Percentiles rank a stretch among this genome's conserved stretches.
phyloP scores from a whole-genome alignment of 176 grass and related monocot species.

The Aegilops speltoides region DNA sequence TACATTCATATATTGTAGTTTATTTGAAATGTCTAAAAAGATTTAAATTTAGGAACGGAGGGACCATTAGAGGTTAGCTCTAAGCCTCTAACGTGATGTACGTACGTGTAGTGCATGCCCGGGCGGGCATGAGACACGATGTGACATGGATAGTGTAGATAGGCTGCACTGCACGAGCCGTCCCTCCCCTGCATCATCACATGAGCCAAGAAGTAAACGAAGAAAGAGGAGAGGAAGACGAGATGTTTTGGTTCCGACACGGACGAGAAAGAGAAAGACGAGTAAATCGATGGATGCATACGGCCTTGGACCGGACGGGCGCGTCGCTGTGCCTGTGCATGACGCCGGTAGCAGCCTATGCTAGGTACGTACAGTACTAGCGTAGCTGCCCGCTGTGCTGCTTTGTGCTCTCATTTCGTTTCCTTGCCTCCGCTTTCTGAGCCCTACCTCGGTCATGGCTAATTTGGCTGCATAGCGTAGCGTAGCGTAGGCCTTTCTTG shows the following conservation, averaged over 20 bases:
- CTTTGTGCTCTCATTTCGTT: not conserved
- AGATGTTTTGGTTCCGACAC: not conserved
- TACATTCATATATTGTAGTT: too few relatives aligned
- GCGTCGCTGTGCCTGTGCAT: not conserved
- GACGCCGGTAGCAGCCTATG: not conserved
- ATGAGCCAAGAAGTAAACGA: not conserved
- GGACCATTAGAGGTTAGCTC: too few relatives aligned
- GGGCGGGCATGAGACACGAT: not conserved
- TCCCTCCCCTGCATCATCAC: constrained; percentile 4
- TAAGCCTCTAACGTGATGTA: too few relatives aligned
- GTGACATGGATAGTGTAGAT: constrained; percentile 11
- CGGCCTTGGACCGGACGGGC: constrained; percentile 9
- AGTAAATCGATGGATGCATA: not conserved
- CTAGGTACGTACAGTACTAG: too few relatives aligned
- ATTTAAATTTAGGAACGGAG: too few relatives aligned
- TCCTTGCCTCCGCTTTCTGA: not conserved
- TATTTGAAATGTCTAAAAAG: too few relatives aligned
- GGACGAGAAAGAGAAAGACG: not conserved
- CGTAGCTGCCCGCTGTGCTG: not conserved
- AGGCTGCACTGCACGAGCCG: not conserved
- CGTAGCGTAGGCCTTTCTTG: not conserved
- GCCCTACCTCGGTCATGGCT: not conserved
- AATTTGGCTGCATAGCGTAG: not conserved
- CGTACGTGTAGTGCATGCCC: not conserved
- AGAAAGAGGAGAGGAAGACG: not conserved